Evolutionary conservation across 2,329 filamentous ascomycete species (phyloP).

Genomic region (Colletotrichum sansevieriae): DNA sequence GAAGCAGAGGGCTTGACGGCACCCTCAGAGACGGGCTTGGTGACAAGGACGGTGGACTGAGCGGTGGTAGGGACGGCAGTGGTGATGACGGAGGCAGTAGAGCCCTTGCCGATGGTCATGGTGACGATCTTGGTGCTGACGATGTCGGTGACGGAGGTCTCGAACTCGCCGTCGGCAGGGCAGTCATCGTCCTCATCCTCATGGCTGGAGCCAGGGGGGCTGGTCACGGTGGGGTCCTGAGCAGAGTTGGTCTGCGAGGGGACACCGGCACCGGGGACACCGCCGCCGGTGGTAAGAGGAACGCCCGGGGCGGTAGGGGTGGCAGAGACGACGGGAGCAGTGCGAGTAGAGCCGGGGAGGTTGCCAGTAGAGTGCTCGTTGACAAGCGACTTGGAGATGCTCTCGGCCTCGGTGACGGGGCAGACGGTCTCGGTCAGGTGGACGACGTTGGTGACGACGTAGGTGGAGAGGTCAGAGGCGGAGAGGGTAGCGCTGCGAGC

Average conservation of each 20-base stretch:
- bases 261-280: slow-evolving; percentile 24
- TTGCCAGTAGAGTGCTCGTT: slow-evolving; percentile 51
- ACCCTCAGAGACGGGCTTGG: slow-evolving; percentile 31
- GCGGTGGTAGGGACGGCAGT: slow-evolving; percentile 60
- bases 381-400: slow-evolving; percentile 57
- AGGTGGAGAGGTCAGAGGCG: slow-evolving; percentile 50
- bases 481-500: slow-evolving; percentile 52
- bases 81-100: slow-evolving; percentile 52
- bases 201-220: slow-evolving; percentile 19
- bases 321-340: slow-evolving; percentile 48
- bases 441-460: slow-evolving; percentile 55
- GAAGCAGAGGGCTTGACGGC: slow-evolving; percentile 12
- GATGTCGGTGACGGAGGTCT: slow-evolving; percentile 46
- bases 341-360: slow-evolving; percentile 53
- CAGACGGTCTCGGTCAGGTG: slow-evolving; percentile 58
- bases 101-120: slow-evolving; percentile 51
- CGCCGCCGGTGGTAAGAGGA: slow-evolving; percentile 54
- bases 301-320: slow-evolving; percentile 42
- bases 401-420: slow-evolving; percentile 57
- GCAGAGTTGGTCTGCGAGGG: slow-evolving; percentile 41
- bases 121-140: slow-evolving; percentile 52
- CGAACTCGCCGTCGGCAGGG: slow-evolving; percentile 37
- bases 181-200: slow-evolving; percentile 39
- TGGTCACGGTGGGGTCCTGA: slow-evolving; percentile 41
- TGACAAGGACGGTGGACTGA: slow-evolving; percentile 53